Conservation (phyloP, 2,329 filamentous ascomycete species). For the Fusarium albidum region DNA sequence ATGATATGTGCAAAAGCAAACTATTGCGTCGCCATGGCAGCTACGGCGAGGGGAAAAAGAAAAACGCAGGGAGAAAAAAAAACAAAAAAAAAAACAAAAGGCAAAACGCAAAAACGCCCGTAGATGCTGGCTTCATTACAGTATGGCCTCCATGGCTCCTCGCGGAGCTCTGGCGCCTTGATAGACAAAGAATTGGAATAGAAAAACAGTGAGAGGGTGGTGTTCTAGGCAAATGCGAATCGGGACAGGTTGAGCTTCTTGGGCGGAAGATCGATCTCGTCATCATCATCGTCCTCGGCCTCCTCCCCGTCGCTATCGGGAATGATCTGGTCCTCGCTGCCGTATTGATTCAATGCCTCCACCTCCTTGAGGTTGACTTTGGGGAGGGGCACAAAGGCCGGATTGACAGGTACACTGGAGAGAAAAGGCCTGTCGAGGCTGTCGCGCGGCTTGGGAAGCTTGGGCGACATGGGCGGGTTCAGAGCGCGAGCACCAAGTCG, state of each 20-base stretch:
- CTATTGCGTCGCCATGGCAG: not conserved
- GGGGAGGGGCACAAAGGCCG: constrained; percentile 63
- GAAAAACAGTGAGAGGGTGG: not conserved
- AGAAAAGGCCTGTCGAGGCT: constrained; percentile 39
- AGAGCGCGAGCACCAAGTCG: constrained; percentile 59
- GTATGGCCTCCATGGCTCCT: not conserved
- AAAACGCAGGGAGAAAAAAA: not conserved
- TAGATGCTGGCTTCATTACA: constrained; percentile 23
- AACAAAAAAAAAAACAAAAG: not conserved
- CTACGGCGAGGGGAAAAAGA: constrained; percentile 9
- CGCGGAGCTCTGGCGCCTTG: not conserved
- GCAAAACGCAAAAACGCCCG: constrained; percentile 18
- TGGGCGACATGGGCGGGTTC: constrained; percentile 40
- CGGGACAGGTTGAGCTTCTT: constrained; percentile 57
- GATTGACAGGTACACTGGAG: constrained; percentile 56
- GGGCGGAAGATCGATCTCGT: constrained; percentile 43
- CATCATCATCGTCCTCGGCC: constrained; percentile 48
- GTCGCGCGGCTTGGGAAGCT: constrained; percentile 40
- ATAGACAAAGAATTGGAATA: not conserved
- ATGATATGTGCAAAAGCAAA: constrained; percentile 19
- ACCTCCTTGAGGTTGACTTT: constrained; percentile 63
- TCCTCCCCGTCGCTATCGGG: constrained; percentile 61
- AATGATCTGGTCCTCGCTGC: constrained; percentile 66
- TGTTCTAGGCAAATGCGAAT: constrained; percentile 51
- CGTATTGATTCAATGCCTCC: constrained; percentile 57